Conservation (phyloP, 1,284 basidiomycete species). For the Rhodotorula sp. region DNA sequence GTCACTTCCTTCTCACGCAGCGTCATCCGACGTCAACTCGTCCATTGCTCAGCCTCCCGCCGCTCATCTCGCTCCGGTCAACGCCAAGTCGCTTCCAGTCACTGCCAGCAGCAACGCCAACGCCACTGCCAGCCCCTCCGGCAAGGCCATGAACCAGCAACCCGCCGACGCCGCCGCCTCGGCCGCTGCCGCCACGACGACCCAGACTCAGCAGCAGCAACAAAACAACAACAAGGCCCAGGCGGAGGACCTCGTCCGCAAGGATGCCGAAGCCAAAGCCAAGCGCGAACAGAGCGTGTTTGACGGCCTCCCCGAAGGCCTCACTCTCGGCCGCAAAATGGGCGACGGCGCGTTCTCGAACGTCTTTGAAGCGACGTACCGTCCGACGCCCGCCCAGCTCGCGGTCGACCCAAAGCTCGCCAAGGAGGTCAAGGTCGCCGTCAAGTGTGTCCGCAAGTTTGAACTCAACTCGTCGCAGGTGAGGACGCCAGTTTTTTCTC, state of each 20-base stretch:
- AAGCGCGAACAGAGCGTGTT: conserved; percentile 31
- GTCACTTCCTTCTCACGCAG: background rate
- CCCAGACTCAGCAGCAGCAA: background rate
- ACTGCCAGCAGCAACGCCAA: conserved; percentile 1
- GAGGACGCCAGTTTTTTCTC: conserved; percentile 51
- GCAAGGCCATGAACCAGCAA: background rate
- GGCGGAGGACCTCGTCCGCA: conserved; percentile 35
- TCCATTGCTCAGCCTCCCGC: conserved; percentile 5
- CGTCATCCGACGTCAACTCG: conserved; percentile 3
- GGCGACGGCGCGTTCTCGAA: conserved; percentile 87
- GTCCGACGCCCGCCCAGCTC: conserved; percentile 57
- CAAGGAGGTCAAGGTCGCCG: conserved; percentile 67
- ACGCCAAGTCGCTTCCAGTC: background rate
- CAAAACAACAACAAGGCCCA: conserved; percentile 10
- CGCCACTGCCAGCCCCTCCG: background rate
- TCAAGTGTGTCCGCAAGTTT: conserved; percentile 84
- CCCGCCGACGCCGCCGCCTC: background rate
- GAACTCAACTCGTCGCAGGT: conserved; percentile 95
- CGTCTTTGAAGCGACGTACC: conserved; percentile 91
- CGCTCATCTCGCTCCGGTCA: conserved; percentile 10
- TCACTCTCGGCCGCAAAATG: conserved; percentile 39
- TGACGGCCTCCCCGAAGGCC: conserved; percentile 38
- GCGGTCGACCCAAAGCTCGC: conserved; percentile 37
- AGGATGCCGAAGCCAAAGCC: conserved; percentile 29
- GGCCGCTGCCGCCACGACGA: background rate